phyloP scores from a whole-genome alignment of 2,329 filamentous ascomycete species.

The Cercospora brassicicola region DNA sequence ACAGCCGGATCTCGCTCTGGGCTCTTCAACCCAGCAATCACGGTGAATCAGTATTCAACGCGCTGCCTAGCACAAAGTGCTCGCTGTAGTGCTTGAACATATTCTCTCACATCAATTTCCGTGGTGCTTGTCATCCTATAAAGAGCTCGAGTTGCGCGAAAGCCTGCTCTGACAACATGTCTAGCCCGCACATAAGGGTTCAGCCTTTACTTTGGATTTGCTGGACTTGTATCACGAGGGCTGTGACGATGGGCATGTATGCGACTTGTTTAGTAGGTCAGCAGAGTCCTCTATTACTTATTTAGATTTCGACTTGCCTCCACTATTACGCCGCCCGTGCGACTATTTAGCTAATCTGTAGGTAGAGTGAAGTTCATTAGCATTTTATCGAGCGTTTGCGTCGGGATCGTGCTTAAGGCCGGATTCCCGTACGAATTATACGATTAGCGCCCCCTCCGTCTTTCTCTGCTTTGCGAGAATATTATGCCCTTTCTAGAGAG shows the following conservation, averaged over 20 bases:
- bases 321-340: slow-evolving; percentile 65
- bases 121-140: slow-evolving; percentile 69
- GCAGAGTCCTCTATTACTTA: slow-evolving; percentile 34
- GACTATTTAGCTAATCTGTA: slow-evolving; percentile 58
- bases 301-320: slow-evolving; percentile 66
- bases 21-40: background rate
- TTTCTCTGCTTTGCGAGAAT: too few relatives aligned
- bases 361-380: slow-evolving; percentile 71
- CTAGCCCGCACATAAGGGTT: slow-evolving; percentile 75
- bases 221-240: slow-evolving; percentile 68
- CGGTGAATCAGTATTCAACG: slow-evolving; percentile 27
- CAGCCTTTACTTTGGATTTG: slow-evolving; percentile 62
- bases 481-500: too few relatives aligned
- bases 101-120: slow-evolving; percentile 68
- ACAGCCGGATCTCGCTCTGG: too few relatives aligned
- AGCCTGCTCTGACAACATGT: slow-evolving; percentile 74
- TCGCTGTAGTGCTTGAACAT: slow-evolving; percentile 46
- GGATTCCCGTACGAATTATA: too few relatives aligned
- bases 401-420: slow-evolving; percentile 68
- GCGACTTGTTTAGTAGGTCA: slow-evolving; percentile 43
- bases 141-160: slow-evolving; percentile 82
- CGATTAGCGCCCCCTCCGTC: too few relatives aligned
- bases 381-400: slow-evolving; percentile 64
- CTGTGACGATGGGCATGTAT: slow-evolving; percentile 72
- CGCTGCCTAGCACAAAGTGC: slow-evolving; percentile 25